Evolutionary conservation across 352 stramenopile species (phyloP).

Genomic region (Phytophthora pini): DNA sequence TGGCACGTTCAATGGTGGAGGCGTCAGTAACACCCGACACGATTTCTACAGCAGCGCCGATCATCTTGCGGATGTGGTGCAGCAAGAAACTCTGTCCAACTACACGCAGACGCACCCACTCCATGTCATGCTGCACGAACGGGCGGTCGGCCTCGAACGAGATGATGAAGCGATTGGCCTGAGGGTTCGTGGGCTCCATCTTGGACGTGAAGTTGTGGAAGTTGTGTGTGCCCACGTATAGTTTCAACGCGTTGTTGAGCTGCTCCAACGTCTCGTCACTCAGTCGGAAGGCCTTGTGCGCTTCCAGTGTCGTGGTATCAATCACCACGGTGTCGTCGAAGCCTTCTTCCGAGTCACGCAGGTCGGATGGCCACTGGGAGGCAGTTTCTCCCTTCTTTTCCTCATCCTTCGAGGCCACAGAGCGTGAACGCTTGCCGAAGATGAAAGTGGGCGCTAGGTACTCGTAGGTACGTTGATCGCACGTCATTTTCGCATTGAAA

Average conservation of each 20-base stretch:
- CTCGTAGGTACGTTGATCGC: constrained; percentile 91
- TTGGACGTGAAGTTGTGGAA: constrained; percentile 98
- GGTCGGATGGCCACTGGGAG: constrained; percentile 40
- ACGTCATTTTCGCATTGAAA: constrained; percentile 92
- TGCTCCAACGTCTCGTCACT: constrained; percentile 52
- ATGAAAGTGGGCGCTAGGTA: constrained; percentile 92
- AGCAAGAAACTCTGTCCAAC: constrained; percentile 97
- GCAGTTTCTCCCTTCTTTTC: constrained; percentile 4
- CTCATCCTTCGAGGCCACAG: constrained; percentile 1
- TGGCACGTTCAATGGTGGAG: constrained; percentile 63
- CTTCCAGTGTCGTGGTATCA: constrained; percentile 62
- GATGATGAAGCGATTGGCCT: constrained; percentile 93
- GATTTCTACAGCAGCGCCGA: constrained; percentile 84
- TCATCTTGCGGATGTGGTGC: constrained; percentile 99
- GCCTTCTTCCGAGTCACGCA: constrained; percentile 53
- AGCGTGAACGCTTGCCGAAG: constrained; percentile 52
- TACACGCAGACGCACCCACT: constrained; percentile 96
- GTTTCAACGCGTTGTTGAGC: constrained; percentile 62
- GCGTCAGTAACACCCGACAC: constrained; percentile 62
- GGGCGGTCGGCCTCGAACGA: constrained; percentile 84
- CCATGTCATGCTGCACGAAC: constrained; percentile 89
- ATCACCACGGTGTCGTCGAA: constrained; percentile 54
- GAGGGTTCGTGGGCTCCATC: constrained; percentile 79
- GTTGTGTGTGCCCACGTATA: constrained; percentile 91
- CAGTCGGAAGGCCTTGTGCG: constrained; percentile 81